A percentile compares a stretch with the other conserved stretches of the same genome.
phyloP scores from a whole-genome alignment of 352 stramenopile genomes.

The Phytophthora nicotianae region DNA sequence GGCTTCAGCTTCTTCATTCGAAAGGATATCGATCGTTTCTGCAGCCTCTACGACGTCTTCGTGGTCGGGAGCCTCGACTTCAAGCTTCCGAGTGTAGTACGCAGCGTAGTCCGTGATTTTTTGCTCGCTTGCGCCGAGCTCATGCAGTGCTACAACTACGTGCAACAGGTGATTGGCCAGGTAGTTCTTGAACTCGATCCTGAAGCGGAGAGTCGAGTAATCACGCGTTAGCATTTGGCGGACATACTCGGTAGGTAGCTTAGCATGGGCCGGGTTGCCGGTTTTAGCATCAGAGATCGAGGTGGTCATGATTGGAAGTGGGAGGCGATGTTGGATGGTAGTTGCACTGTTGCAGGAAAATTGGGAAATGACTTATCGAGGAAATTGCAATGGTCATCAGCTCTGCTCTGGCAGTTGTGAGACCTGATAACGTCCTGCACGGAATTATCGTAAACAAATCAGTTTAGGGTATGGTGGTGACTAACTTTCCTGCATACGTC shows the following conservation, averaged over 20 bases:
- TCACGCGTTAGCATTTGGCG: slow-evolving; percentile 30
- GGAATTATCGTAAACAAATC: too few relatives aligned
- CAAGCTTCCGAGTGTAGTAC: slow-evolving; percentile 41
- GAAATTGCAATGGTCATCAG: too few relatives aligned
- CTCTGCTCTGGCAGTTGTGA: too few relatives aligned
- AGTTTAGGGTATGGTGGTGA: too few relatives aligned
- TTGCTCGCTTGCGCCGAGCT: slow-evolving; percentile 36
- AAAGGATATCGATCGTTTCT: slow-evolving; percentile 13
- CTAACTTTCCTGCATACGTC: too few relatives aligned
- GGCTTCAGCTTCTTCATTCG: slow-evolving; percentile 20
- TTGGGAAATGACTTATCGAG: slow-evolving; percentile 18
- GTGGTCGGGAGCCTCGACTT: slow-evolving; percentile 29
- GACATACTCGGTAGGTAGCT: slow-evolving; percentile 31
- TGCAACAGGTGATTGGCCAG: slow-evolving; percentile 50
- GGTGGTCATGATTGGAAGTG: slow-evolving; percentile 5
- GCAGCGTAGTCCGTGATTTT: slow-evolving; percentile 37
- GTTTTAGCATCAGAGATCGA: not conserved
- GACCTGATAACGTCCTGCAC: too few relatives aligned
- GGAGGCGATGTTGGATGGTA: not conserved
- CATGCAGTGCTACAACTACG: slow-evolving; percentile 42
- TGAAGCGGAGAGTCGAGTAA: slow-evolving; percentile 42
- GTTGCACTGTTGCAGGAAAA: slow-evolving; percentile 6
- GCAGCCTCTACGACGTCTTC: slow-evolving; percentile 25
- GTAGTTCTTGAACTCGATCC: slow-evolving; percentile 46
- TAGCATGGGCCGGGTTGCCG: slow-evolving; percentile 1